Evolutionary conservation across 192 early-diverging fungal species (phyloP), one percentile per base, ranked within the genome.

Genomic region (Coemansia sp.): DNA sequence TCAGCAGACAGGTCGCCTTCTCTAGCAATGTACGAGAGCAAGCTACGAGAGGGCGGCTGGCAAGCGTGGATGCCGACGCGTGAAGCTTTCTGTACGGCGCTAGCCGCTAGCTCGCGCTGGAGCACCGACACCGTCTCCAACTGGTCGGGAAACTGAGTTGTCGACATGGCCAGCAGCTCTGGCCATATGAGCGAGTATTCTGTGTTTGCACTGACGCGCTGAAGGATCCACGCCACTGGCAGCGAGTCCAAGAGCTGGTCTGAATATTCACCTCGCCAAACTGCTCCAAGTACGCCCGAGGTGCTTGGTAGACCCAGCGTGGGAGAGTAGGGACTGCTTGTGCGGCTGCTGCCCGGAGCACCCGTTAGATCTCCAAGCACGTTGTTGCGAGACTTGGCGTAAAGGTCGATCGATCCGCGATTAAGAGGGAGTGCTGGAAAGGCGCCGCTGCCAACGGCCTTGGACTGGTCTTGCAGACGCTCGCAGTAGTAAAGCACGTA

Each of bases 401-500:
- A 9, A 38, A 55, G 17, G 29, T 44, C 46, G 18, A 35, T 21
- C 18, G 63, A 19, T 11, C 43, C 22, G 14, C 63, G 58, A 34
- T 63, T 70, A 10, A 29, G 41, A 42, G 43, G 57, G 3, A 37
- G 15, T 10, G 46, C n/a, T 0, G 55, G 14, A 57, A 65, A 65
- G 37, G 43, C 34, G 3, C 22, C 36, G 22, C 42, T 36, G 14
- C 36, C 40, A 7, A 36, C 26, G 9, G 37, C 12, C 55, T 62
- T 72, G 8, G 65, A 50, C 39, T 68, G 65, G 18, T 67, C 68
- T 22, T 60, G 43, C 18, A 82, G 42, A 19, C 41, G 44, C 17
- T 76, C 68, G 22, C 29, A 60, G 24, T 82, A 82, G 48, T 67
- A 76, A 19, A 82, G 64, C 10, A 82, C 19, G 33, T 82, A 82